Base-by-base conservation (phyloP, 495 filamentous ascomycete genomes). In the Penicillium macrosclerotiorum region DNA sequence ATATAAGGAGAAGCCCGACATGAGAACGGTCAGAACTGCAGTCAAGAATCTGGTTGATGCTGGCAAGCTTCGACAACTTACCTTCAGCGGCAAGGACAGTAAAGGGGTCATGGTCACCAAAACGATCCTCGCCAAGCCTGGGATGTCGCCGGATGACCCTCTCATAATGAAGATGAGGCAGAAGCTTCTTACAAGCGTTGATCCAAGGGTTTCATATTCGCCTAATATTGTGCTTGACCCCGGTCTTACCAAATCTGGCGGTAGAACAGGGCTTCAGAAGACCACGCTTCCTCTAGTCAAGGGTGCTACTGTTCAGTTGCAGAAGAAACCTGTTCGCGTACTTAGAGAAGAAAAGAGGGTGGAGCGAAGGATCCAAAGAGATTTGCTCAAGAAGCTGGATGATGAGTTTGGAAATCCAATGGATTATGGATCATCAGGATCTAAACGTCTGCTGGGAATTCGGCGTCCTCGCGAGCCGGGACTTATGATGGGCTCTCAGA, bases 1-100 rank as follows among this genome's bases (percentile, higher is more conserved):
- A 8, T 55, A 60, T 47, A 66, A 64, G 36, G 69, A 64, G 49
- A 67, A 51, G 16, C 78, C 80, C 1, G 81, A 77, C 64, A 71
- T 63, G 40, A 65, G 59, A 48, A 84, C 74, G 20, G 56, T 75
- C 26, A 73, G 72, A 23, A 72, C 65, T 4, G 69, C 82, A 1
- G 65, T 93, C 42, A 84, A 86, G 43, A 60, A 69, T 19, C 60
- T 92, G 41, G 67, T 86, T 32, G 74, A 78, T 49, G 63, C 69
- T 8, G 78, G 80, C 12, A 80, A 75, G 42, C 63, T 90, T 13
- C 70, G 72, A 13, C 79, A 81, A 41, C 49, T 84, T 16, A 75
- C 72, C 0, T 90, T 94, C 54, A 75, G 71, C 31, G 85, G 86
- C 48, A 72, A 66, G 48, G 73, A 73, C 33, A 64, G 51, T 18